Conservation (phyloP, 164 flowering plant genomes). For the Nymphaea colorata region DNA sequence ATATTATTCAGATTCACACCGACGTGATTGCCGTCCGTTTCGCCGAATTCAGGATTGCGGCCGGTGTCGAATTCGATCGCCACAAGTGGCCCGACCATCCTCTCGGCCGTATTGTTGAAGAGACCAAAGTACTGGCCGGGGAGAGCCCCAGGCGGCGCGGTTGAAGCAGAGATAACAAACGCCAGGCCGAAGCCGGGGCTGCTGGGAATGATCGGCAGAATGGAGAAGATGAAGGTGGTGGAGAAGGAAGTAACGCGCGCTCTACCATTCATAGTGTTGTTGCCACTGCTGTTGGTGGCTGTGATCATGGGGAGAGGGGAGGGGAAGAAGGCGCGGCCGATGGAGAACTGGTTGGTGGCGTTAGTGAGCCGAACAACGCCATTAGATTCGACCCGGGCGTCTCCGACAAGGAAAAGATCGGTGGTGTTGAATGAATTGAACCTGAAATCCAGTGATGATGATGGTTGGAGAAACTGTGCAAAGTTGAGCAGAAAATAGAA, state of each 20-base stretch:
- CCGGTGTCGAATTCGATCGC: constrained; percentile 84
- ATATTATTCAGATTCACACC: constrained; percentile 58
- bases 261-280: constrained; percentile 12
- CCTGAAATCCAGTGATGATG: constrained; percentile 28
- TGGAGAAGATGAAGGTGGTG: constrained; percentile 67
- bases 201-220: constrained; percentile 35
- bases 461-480: not conserved
- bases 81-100: constrained; percentile 35
- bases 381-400: constrained; percentile 37
- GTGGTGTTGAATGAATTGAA: constrained; percentile 37
- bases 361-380: constrained; percentile 50
- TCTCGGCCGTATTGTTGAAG: constrained; percentile 32
- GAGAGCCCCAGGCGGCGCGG: constrained; percentile 43
- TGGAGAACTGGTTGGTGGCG: constrained; percentile 52
- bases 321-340: constrained; percentile 55
- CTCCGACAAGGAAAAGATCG: constrained; percentile 30
- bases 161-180: constrained; percentile 54
- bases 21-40: constrained; percentile 57
- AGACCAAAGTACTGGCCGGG: constrained; percentile 73
- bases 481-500: not conserved
- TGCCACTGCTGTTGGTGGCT: not conserved
- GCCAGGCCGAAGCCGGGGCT: constrained; percentile 73
- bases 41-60: constrained; percentile 57
- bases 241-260: constrained; percentile 40
- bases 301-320: constrained; percentile 22